Evolutionary conservation across 2,329 filamentous ascomycete species (phyloP).

Genomic region (Calonectria honghensis): DNA sequence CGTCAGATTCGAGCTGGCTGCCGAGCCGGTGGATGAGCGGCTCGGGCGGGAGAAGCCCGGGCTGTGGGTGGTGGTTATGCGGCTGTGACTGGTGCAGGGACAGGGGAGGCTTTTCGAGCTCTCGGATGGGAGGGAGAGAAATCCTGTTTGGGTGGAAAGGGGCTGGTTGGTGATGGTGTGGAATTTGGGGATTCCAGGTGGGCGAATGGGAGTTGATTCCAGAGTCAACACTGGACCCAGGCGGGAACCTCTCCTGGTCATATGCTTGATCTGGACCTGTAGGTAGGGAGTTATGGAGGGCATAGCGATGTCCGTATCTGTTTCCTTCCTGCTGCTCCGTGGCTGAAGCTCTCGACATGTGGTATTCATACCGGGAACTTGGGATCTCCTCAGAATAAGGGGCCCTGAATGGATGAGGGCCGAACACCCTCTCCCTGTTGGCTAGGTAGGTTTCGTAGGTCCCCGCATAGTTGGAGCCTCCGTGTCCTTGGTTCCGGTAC

Average conservation of each 20-base stretch:
- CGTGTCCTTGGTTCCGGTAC: not conserved
- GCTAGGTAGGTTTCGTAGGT: not conserved
- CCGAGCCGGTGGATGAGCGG: slow-evolving; percentile 32
- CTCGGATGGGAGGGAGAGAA: slow-evolving; percentile 18
- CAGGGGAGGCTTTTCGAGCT: not conserved
- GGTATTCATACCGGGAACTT: not conserved
- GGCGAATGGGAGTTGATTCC: not conserved
- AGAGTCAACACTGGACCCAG: not conserved
- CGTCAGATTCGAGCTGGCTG: slow-evolving; percentile 32
- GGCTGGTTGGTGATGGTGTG: not conserved
- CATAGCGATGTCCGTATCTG: not conserved
- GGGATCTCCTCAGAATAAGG: not conserved
- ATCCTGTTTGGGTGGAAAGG: not conserved
- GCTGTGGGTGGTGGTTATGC: not conserved
- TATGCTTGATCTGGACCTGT: not conserved
- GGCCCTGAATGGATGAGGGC: slow-evolving; percentile 13
- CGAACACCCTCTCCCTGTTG: not conserved
- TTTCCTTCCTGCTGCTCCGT: not conserved
- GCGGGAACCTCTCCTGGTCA: not conserved
- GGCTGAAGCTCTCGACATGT: not conserved
- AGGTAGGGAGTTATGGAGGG: not conserved
- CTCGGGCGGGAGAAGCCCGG: not conserved
- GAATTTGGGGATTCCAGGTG: not conserved
- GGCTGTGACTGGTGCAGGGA: not conserved
- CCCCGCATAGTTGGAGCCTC: not conserved